Evolutionary conservation across 148 eudicot species (phyloP).

Genomic region (Chenopodium formosanum): DNA sequence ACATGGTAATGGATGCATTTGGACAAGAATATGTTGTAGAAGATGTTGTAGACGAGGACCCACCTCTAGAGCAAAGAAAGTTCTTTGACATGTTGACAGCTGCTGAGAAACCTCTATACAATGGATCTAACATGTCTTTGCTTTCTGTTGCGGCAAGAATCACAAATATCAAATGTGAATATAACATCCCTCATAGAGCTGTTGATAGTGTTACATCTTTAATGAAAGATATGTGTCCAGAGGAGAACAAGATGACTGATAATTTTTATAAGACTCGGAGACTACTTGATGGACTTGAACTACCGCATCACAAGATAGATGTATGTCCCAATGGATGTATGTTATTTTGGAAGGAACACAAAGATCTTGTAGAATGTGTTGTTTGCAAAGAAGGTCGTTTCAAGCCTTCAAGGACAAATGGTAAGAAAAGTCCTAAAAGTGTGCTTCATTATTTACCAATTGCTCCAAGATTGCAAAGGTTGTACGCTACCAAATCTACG

Average conservation of each 20-base stretch:
- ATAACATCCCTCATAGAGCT: not conserved
- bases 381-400: not conserved
- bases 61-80: not conserved
- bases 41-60: not conserved
- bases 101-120: slow-evolving; percentile 3
- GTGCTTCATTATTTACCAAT: slow-evolving; percentile 1
- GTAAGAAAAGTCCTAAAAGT: not conserved
- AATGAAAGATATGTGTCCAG: too few relatives aligned
- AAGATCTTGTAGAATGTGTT: not conserved
- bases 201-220: not conserved
- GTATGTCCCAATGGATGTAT: too few relatives aligned
- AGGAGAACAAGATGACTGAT: too few relatives aligned
- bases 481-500: not conserved
- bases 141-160: slow-evolving; percentile 5
- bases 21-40: not conserved
- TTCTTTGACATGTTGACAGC: slow-evolving; percentile 6
- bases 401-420: not conserved
- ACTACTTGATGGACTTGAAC: too few relatives aligned
- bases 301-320: too few relatives aligned
- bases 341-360: not conserved
- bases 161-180: slow-evolving; percentile 3
- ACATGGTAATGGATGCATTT: slow-evolving; percentile 13
- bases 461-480: slow-evolving; percentile 2
- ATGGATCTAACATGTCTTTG: not conserved
- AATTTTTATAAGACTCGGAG: too few relatives aligned